These are phyloP conservation scores for Chlorencoelia australis DNA, from an alignment of 2,329 filamentous ascomycete species.

Conservation along the genomic window DNA sequence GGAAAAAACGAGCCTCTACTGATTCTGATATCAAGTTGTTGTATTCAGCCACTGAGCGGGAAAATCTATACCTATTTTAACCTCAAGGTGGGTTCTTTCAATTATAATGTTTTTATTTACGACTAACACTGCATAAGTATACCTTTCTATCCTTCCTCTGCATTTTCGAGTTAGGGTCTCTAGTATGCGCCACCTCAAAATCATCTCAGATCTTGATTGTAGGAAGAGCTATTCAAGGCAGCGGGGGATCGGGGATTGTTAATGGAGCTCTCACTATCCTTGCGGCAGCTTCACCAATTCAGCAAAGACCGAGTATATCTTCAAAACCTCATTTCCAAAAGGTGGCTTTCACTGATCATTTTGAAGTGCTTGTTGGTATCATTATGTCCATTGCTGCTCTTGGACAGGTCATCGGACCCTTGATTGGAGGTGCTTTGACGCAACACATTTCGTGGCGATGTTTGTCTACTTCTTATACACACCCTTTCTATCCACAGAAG, in stretches of 20 bases:
- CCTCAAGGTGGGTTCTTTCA: background rate
- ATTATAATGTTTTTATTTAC: background rate
- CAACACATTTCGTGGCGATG: conserved; percentile 28
- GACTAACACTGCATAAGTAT: background rate
- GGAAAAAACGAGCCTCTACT: background rate
- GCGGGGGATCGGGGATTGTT: conserved; percentile 1
- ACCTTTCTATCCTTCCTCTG: conserved; percentile 1
- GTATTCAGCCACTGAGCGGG: background rate
- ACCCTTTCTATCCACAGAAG: no score
- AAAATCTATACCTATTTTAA: background rate
- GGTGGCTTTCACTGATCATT: no score
- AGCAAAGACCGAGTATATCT: conserved; percentile 1
- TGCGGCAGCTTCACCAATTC: background rate
- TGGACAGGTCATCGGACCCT: conserved; percentile 30
- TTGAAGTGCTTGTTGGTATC: no score
- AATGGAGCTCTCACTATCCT: conserved; percentile 3
- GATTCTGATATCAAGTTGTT: background rate
- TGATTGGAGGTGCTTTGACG: conserved; percentile 33
- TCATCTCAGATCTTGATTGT: conserved; percentile 1
- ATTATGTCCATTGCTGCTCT: no score
- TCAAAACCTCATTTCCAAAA: no score
- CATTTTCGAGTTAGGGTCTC: background rate
- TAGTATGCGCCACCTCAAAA: background rate
- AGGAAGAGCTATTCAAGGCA: conserved; percentile 1
- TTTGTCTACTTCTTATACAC: no score